Evolutionary conservation across 306 rosid genomes (phyloP).

Genomic region (Elaeagnus macrophylla): DNA sequence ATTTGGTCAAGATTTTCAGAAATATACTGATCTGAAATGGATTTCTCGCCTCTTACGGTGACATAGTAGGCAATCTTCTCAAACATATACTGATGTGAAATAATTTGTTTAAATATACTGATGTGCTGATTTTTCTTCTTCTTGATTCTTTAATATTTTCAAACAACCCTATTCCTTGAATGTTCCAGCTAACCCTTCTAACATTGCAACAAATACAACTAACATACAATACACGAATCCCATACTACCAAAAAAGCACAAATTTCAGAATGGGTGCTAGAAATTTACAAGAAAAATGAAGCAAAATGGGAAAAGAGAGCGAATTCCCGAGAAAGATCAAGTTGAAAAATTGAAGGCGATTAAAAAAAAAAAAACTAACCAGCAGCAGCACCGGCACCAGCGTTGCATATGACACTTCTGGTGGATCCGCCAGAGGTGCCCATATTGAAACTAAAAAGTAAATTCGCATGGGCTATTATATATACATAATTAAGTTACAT

Average conservation of each 20-base stretch:
- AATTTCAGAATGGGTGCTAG: no score
- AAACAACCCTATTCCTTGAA: no score
- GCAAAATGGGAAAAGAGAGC: conserved; percentile 2
- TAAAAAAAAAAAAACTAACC: conserved; percentile 39
- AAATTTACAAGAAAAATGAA: neutral
- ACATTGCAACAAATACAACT: neutral
- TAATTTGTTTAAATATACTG: no score
- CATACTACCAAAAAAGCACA: no score
- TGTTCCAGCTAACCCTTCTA: neutral
- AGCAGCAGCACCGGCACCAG: conserved; percentile 87
- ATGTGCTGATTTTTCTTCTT: no score
- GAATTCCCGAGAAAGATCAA: conserved; percentile 10
- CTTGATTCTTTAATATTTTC: no score
- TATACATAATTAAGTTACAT: neutral
- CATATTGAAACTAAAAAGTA: conserved; percentile 29
- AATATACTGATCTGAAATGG: no score
- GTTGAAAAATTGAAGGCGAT: conserved; percentile 13
- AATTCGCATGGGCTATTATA: conserved; percentile 12
- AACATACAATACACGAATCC: neutral
- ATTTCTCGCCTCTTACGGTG: no score
- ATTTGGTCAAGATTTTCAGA: no score
- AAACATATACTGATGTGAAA: no score
- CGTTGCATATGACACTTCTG: conserved; percentile 44
- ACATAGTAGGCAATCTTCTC: no score
- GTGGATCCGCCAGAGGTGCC: conserved; percentile 33